phyloP scores from a whole-genome alignment of 495 filamentous ascomycete genomes.

The Hyaloscypha hepaticicola region DNA sequence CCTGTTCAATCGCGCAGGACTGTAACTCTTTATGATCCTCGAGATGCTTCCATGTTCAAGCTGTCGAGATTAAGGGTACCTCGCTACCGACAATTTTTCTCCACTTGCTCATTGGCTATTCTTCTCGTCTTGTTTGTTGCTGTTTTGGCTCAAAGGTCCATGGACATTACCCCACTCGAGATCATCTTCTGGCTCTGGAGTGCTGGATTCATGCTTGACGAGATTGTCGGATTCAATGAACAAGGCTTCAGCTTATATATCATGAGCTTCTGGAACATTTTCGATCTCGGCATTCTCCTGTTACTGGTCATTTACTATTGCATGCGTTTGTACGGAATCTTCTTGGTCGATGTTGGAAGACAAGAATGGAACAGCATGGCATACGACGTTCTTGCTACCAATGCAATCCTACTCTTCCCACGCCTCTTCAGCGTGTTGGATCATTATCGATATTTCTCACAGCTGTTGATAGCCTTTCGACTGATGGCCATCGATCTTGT shows the following conservation, averaged over 20 bases:
- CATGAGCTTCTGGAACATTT: slow-evolving; percentile 96
- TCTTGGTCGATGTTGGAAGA: slow-evolving; percentile 65
- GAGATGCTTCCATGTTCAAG: slow-evolving; percentile 87
- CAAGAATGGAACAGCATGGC: slow-evolving; percentile 72
- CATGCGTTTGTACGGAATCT: slow-evolving; percentile 80
- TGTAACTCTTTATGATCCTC: slow-evolving; percentile 85
- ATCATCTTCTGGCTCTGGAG: slow-evolving; percentile 96
- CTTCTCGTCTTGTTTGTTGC: slow-evolving; percentile 81
- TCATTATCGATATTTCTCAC: slow-evolving; percentile 92
- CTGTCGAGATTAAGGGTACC: slow-evolving; percentile 86
- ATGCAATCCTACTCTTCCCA: slow-evolving; percentile 84
- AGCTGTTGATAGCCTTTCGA: slow-evolving; percentile 86
- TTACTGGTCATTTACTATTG: slow-evolving; percentile 85
- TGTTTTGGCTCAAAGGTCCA: slow-evolving; percentile 66
- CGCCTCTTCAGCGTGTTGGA: slow-evolving; percentile 89
- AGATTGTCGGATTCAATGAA: slow-evolving; percentile 88
- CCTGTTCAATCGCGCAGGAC: slow-evolving; percentile 53
- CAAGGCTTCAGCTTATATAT: slow-evolving; percentile 92
- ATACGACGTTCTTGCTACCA: slow-evolving; percentile 87
- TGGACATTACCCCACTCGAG: slow-evolving; percentile 76
- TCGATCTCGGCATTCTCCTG: slow-evolving; percentile 86
- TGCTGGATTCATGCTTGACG: slow-evolving; percentile 94
- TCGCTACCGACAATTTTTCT: slow-evolving; percentile 84
- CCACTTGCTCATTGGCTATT: slow-evolving; percentile 77
- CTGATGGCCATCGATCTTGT: slow-evolving; percentile 89